Base-by-base conservation (phyloP, 1,139 yeast genomes). In the Komagataea norvegica region DNA sequence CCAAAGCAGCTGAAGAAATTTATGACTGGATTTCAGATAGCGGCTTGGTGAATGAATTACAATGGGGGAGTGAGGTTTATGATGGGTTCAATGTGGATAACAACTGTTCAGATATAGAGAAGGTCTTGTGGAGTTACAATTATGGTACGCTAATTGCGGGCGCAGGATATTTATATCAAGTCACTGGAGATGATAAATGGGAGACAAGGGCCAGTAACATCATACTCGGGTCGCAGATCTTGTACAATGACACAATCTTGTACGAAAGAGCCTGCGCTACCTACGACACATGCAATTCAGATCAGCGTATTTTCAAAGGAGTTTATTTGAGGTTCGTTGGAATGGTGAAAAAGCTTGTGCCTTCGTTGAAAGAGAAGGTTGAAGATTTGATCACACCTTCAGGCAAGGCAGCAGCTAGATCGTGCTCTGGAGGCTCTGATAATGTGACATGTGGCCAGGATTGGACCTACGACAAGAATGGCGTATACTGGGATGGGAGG, bases 231-330 rank as follows among this genome's bases (percentile, higher is more conserved):
- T 79, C 84, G 8, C 65, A 76, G 36, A 55, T 55, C 7, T 76
- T 78, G 52, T 72, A 74, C 58, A 55, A 61, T 35, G 55, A 68
- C 37, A 57, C 68, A 17, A 64, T 80, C 50, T 68, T 83, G 67
- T 75, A 70, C 51, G 95, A 85, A 58, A 69, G 74, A 5, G 79
- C 85, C 7, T 85, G 95, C 63, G 86, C 80, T 59, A 65, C 66
- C 28, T 57, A 63, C 26, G 60, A 65, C 43, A 57, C 59, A 21
- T 85, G 95, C 62, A 75, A 81, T 60, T 75, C 70, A 43, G 95
- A 85, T 65, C 91, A 85, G 65, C 66, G 85, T 40, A 72, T 86
- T 18, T 85, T 85, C 68, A 80, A 82, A 62, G 85, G 87, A 2
- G 72, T 82, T 46, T 77, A 79, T 54, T 60, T 87, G 16, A 70